phyloP scores from a whole-genome alignment of 495 filamentous ascomycete species.

The Aspergillus panamensis region DNA sequence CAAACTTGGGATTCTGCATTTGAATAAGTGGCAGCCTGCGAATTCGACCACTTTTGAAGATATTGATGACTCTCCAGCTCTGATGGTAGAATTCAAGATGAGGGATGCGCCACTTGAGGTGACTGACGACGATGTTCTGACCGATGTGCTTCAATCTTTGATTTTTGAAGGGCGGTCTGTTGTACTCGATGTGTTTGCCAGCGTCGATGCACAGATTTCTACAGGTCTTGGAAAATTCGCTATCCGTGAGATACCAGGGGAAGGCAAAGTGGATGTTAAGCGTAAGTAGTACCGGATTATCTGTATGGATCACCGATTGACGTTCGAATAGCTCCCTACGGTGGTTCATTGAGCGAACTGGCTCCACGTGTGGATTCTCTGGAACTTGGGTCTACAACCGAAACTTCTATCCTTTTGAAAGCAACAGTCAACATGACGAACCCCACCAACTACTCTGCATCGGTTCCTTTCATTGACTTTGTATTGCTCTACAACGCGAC shows the following conservation, averaged over 20 bases:
- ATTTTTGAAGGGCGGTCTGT: slow-evolving; percentile 66
- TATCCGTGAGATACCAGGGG: slow-evolving; percentile 75
- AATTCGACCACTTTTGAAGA: slow-evolving; percentile 68
- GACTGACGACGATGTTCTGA: slow-evolving; percentile 70
- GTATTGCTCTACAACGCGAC: slow-evolving; percentile 70
- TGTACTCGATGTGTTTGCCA: slow-evolving; percentile 67
- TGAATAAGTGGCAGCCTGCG: slow-evolving; percentile 78
- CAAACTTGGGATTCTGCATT: slow-evolving; percentile 71
- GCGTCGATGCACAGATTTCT: slow-evolving; percentile 74
- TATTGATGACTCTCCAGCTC: slow-evolving; percentile 48
- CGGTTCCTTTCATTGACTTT: slow-evolving; percentile 73
- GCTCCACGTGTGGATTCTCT: slow-evolving; percentile 62
- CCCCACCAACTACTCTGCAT: slow-evolving; percentile 78
- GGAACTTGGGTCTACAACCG: slow-evolving; percentile 63
- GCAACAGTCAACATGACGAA: slow-evolving; percentile 80
- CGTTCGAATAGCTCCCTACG: slow-evolving; percentile 36
- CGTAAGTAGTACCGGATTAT: slow-evolving; percentile 52
- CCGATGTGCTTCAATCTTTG: slow-evolving; percentile 68
- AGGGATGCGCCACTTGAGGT: slow-evolving; percentile 76
- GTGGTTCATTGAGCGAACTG: slow-evolving; percentile 48
- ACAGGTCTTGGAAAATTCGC: slow-evolving; percentile 76
- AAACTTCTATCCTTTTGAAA: slow-evolving; percentile 62
- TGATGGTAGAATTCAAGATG: slow-evolving; percentile 71
- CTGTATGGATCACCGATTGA: slow-evolving; percentile 19
- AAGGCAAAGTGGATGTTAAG: slow-evolving; percentile 83